Percentiles rank a stretch among this genome's conserved stretches.
These are phyloP conservation scores for Candida ascalaphidarum DNA, from an alignment of 805 yeast genomes.

Conservation along the genomic window DNA sequence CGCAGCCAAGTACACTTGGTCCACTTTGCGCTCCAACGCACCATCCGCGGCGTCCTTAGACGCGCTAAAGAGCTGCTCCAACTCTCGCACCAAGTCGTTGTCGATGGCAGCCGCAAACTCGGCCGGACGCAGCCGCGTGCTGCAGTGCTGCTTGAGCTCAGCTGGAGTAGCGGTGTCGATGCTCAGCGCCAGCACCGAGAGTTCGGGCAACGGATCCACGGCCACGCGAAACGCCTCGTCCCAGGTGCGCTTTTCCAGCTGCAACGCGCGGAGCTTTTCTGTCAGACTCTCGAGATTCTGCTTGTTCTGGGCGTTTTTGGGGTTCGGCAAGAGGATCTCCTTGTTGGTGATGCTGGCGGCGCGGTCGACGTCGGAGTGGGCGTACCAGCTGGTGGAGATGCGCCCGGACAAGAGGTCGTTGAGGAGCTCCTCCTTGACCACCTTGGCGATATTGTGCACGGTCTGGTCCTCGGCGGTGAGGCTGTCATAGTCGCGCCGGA, in stretches of 20 bases:
- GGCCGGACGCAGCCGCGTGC: no score
- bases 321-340: conserved; percentile 43
- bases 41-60: conserved; percentile 7
- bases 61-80: no score
- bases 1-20: conserved; percentile 25
- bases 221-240: conserved; percentile 15
- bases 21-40: conserved; percentile 22
- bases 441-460: conserved; percentile 45
- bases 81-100: no score
- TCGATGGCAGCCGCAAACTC: no score
- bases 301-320: conserved; percentile 46
- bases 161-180: no score
- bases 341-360: conserved; percentile 13
- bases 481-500: conserved; percentile 2
- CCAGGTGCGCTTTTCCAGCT: conserved; percentile 43
- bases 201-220: conserved; percentile 8
- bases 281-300: conserved; percentile 40
- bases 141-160: no score
- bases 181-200: conserved; percentile 1
- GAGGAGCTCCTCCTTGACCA: conserved; percentile 55
- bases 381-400: conserved; percentile 65
- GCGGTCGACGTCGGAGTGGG: conserved; percentile 13
- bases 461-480: conserved; percentile 27
- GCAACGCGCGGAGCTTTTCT: conserved; percentile 33
- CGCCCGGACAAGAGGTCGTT: conserved; percentile 51